Evolutionary conservation across 176 grass and related monocot genomes (phyloP).

Genomic region (Stipa capillata): DNA sequence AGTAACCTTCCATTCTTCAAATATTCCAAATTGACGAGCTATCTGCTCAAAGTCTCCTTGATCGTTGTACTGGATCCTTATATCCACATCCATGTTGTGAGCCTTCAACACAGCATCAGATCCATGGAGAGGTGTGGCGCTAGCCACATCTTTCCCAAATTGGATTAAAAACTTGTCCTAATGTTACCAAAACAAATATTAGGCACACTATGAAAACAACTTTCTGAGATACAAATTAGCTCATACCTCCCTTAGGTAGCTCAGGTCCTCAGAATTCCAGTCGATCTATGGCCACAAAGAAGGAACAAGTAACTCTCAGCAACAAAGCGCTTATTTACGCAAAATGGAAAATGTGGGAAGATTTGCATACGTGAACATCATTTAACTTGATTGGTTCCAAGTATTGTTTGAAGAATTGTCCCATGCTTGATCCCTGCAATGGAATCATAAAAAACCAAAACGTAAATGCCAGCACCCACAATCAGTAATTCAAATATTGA

Average conservation of each 20-base stretch:
- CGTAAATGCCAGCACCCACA: constrained; percentile 2
- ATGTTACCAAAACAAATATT: constrained; percentile 14
- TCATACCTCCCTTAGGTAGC: constrained; percentile 79
- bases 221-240: constrained; percentile 9
- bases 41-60: constrained; percentile 81
- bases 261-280: constrained; percentile 81
- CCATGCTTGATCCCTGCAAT: constrained; percentile 91
- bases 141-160: constrained; percentile 64
- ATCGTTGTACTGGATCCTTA: constrained; percentile 74
- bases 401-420: constrained; percentile 81
- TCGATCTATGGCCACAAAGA: constrained; percentile 51
- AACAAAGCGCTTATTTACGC: neutral
- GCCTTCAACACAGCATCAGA: constrained; percentile 63
- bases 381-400: constrained; percentile 88
- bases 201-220: neutral
- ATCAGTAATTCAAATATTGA: neutral
- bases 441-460: constrained; percentile 1
- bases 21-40: constrained; percentile 92
- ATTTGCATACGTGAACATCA: constrained; percentile 67
- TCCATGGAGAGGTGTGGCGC: constrained; percentile 61
- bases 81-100: constrained; percentile 52
- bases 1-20: constrained; percentile 97
- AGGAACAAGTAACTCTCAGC: constrained; percentile 22
- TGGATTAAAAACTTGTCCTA: constrained; percentile 62
- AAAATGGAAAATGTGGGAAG: neutral